Percentiles rank a stretch among this genome's conserved stretches.
Evolutionary conservation across 2,329 filamentous ascomycete species (phyloP).

Genomic region (Penicillium sp.): DNA sequence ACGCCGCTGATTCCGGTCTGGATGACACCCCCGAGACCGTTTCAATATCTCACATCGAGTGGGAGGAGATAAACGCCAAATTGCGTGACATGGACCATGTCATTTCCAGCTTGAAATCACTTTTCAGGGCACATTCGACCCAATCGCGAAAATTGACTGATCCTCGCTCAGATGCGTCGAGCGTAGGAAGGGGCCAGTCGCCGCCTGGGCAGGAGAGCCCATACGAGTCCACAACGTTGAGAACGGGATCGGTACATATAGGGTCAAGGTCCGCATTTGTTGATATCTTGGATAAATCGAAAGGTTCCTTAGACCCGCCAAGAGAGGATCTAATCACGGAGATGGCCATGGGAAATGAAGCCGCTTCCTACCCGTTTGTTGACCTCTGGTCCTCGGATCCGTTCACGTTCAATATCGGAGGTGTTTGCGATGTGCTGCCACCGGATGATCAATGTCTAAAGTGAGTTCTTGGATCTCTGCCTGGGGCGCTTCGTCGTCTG

Average conservation of each 20-base stretch:
- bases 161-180: constrained; percentile 12
- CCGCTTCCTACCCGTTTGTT: constrained; percentile 65
- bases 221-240: constrained; percentile 36
- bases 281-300: constrained; percentile 58
- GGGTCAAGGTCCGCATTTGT: constrained; percentile 63
- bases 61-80: constrained; percentile 43
- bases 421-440: constrained; percentile 61
- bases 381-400: constrained; percentile 67
- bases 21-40: constrained; percentile 34
- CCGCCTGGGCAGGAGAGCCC: constrained; percentile 32
- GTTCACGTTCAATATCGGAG: constrained; percentile 58
- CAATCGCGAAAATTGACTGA: constrained; percentile 24
- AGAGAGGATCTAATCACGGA: constrained; percentile 64
- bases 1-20: constrained; percentile 24
- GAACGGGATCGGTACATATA: constrained; percentile 61
- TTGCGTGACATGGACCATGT: constrained; percentile 43
- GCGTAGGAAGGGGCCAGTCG: constrained; percentile 17
- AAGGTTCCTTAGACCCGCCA: constrained; percentile 44
- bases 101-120: constrained; percentile 35
- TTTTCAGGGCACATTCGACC: constrained; percentile 35
- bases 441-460: constrained; percentile 56
- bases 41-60: constrained; percentile 38
- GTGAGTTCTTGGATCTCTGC: constrained; percentile 23
- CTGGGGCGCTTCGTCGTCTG: constrained; percentile 1
- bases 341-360: constrained; percentile 64